Evolutionary conservation across 2,329 filamentous ascomycete species (phyloP), one percentile per base, ranked within the genome.

Genomic region (Neocatenulostroma microsporum): DNA sequence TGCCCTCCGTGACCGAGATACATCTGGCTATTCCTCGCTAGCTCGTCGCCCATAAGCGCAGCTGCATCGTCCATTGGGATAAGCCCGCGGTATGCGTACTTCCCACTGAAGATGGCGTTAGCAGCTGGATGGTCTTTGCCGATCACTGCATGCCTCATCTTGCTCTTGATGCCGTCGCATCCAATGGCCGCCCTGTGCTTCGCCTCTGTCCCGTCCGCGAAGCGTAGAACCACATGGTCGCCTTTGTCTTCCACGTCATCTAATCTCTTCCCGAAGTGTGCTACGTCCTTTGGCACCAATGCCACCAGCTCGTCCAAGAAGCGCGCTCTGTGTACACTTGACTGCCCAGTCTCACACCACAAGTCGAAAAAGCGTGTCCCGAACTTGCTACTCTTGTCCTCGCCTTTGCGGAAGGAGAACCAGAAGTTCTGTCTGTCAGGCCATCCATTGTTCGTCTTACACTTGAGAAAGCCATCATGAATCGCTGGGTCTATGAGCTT

Each of bases 81-180:
- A 2, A 83, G 55, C 0, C 72, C 72, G 5, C 79, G 67, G 56
- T 78, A 83, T 21, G 73, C 78, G 55, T 74, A 74, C 43, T 78
- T 76, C 21, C 70, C 62, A 0, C 69, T 69, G 51, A 76, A 82
- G 2, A 61, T 53, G 0, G 76, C 63, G 18, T 64, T 52, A 0
- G 66, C 58, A 3, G 65, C 61, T 0, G 68, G 64, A 40, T 67
- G 55, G 15, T 62, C 56, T 2, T 63, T 51, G 0, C 70, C 73
- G 3, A 80, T 59, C 4, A 82, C 54, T 11, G 73, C 53, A 20
- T 68, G 53, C 6, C 78, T 63, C 3, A 72, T 64, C 3, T 63
- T 61, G 1, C 70, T 74, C 50, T 74, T 75, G 51, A 82, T 76
- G 1, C 78, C 78, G 53, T 82, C 78, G 50, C 73, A 78, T 3